phyloP scores from a whole-genome alignment of 345 rosid species.

The Geranium rotundifolium region DNA sequence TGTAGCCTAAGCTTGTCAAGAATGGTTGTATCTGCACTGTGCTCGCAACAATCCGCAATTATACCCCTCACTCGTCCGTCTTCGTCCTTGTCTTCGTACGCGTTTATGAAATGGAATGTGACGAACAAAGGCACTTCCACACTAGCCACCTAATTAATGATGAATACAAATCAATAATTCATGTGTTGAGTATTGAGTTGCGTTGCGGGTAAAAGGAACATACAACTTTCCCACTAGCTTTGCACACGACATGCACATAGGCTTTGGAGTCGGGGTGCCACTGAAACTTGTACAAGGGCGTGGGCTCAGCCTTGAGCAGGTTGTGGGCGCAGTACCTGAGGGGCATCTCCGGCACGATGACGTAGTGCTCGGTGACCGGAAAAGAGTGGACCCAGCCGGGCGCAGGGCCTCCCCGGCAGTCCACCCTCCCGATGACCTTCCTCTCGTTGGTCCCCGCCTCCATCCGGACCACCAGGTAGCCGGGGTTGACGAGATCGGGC shows the following conservation, averaged over 20 bases:
- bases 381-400: constrained; percentile 98
- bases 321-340: constrained; percentile 69
- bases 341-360: constrained; percentile 88
- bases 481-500: constrained; percentile 71
- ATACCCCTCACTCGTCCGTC: constrained; percentile 60
- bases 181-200: too few species aligned
- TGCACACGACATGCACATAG: constrained; percentile 72
- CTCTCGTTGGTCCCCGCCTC: constrained; percentile 61
- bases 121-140: constrained; percentile 86
- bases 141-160: constrained; percentile 53
- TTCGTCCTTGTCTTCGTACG: constrained; percentile 73
- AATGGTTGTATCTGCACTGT: constrained; percentile 65
- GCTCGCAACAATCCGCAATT: constrained; percentile 88
- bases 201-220: too few species aligned
- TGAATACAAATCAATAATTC: too few species aligned
- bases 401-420: constrained; percentile 67
- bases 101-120: constrained; percentile 91
- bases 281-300: constrained; percentile 82
- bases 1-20: constrained; percentile 69
- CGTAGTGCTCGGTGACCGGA: constrained; percentile 75
- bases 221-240: constrained; percentile 77
- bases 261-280: constrained; percentile 80
- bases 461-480: constrained; percentile 78
- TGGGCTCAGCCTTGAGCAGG: constrained; percentile 79
- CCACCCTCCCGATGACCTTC: constrained; percentile 73